phyloP scores from a whole-genome alignment of 305 asterid genomes.

The Solanum chacoense region DNA sequence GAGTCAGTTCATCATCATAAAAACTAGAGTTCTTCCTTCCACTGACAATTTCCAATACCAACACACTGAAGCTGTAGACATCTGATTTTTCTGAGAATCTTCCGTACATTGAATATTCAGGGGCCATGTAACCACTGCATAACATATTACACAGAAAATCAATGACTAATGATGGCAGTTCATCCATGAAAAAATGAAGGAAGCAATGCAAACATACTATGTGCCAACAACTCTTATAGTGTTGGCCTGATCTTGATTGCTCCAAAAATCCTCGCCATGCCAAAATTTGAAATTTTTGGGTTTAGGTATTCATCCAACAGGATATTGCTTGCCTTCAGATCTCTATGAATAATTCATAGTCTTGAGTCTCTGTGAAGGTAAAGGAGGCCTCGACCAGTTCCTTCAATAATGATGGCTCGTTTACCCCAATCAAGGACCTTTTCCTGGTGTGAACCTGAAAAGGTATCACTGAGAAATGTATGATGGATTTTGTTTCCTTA shows the following conservation, averaged over 20 bases:
- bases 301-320: conserved; percentile 14
- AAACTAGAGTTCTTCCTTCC: conserved; percentile 19
- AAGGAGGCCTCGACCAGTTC: conserved; percentile 18
- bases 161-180: not conserved
- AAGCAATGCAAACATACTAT: not conserved
- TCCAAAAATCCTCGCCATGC: conserved; percentile 16
- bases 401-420: conserved; percentile 3
- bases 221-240: conserved; percentile 10
- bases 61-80: conserved; percentile 21
- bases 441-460: too few relatives aligned
- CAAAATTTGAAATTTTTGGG: conserved; percentile 22
- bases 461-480: not conserved
- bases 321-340: conserved; percentile 17
- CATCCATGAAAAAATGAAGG: not conserved
- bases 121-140: conserved; percentile 24
- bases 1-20: conserved; percentile 3
- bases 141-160: not conserved
- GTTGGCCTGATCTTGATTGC: conserved; percentile 10
- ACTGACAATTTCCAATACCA: conserved; percentile 19
- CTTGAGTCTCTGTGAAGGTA: conserved; percentile 23
- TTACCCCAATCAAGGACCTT: not conserved
- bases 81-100: conserved; percentile 27
- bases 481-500: not conserved
- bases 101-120: conserved; percentile 24
- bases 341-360: conserved; percentile 21